phyloP scores from a whole-genome alignment of 106 monocot genomes.

The Narthecium ossifragum region DNA sequence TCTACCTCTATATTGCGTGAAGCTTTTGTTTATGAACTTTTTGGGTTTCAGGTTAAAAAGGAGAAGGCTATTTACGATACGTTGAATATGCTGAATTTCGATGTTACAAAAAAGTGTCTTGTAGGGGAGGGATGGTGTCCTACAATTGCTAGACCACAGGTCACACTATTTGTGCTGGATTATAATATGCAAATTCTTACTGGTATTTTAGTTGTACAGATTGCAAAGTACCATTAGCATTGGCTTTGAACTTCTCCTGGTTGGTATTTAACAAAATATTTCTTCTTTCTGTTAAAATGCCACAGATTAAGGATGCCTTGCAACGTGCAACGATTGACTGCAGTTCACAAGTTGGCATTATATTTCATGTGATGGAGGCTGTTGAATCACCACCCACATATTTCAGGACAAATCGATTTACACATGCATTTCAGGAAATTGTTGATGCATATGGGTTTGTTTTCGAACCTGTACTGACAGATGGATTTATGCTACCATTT shows the following conservation, averaged over 20 bases:
- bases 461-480: background rate
- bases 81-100: constrained; percentile 96
- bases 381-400: constrained; percentile 88
- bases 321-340: constrained; percentile 81
- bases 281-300: constrained; percentile 5
- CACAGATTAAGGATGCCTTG: constrained; percentile 85
- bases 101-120: constrained; percentile 98
- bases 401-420: constrained; percentile 86
- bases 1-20: too few relatives aligned
- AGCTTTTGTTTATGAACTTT: too few relatives aligned
- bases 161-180: constrained; percentile 13
- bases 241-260: background rate
- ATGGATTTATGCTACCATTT: background rate
- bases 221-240: too few relatives aligned
- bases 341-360: constrained; percentile 95
- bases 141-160: constrained; percentile 77
- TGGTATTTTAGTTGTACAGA: background rate
- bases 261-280: too few relatives aligned
- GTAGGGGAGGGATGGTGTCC: constrained; percentile 99
- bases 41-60: constrained; percentile 74
- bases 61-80: constrained; percentile 98
- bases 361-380: constrained; percentile 95
- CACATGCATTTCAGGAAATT: constrained; percentile 95
- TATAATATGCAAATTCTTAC: background rate
- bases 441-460: constrained; percentile 98